Evolutionary conservation across 345 rosid genomes (phyloP).

Genomic region (Hypericum perforatum): DNA sequence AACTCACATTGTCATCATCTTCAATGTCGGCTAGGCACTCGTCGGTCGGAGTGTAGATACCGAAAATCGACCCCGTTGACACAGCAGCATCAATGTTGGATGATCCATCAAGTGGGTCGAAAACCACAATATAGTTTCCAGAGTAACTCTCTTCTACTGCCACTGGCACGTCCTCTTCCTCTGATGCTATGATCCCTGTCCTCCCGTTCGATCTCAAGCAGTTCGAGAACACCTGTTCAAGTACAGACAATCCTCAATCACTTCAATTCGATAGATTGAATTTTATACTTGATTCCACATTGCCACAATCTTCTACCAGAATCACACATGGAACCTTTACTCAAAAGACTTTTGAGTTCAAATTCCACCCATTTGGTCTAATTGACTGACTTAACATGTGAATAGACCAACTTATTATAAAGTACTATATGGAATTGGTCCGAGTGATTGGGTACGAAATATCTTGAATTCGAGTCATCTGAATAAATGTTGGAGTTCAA

Average conservation of each 20-base stretch:
- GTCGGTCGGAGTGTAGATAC: conserved; percentile 87
- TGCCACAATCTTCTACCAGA: neutral
- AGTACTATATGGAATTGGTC: too few species aligned
- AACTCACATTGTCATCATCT: conserved; percentile 45
- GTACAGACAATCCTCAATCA: neutral
- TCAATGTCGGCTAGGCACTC: conserved; percentile 69
- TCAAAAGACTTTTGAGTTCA: too few species aligned
- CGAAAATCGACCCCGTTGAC: conserved; percentile 92
- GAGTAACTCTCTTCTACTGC: conserved; percentile 47
- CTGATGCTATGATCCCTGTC: conserved; percentile 29
- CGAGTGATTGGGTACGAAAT: too few species aligned
- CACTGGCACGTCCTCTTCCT: conserved; percentile 33
- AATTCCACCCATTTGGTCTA: too few species aligned
- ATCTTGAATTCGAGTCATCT: too few species aligned
- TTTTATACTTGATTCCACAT: neutral
- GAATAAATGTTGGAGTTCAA: too few species aligned
- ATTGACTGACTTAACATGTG: too few species aligned
- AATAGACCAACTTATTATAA: too few species aligned
- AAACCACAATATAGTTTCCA: conserved; percentile 82
- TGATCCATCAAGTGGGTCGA: conserved; percentile 95
- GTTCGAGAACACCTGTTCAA: conserved; percentile 25
- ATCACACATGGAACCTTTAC: too few species aligned
- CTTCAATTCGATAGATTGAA: neutral
- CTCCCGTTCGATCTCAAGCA: conserved; percentile 31
- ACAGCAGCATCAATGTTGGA: conserved; percentile 94